These are phyloP conservation scores for Podaxis sp. DNA, from an alignment of 768 basidiomycete genomes.

Conservation along the genomic window DNA sequence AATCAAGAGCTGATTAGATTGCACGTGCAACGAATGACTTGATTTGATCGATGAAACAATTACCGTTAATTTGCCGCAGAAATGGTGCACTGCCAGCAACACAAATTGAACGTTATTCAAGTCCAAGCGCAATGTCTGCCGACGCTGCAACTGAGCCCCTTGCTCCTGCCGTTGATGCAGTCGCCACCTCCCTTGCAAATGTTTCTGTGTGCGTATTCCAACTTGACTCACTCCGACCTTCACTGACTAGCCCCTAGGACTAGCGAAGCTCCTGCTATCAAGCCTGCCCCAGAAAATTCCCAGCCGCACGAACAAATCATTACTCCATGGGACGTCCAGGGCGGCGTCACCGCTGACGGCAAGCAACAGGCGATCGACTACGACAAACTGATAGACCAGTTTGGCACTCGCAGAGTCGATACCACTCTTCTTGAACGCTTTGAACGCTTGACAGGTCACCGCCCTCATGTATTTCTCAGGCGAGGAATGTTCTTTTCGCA, in stretches of 20 bases:
- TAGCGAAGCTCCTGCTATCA: background rate
- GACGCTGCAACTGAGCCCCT: background rate
- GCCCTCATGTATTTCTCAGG: conserved; percentile 84
- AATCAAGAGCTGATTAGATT: conserved; percentile 3
- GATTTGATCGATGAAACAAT: conserved; percentile 6
- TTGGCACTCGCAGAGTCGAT: conserved; percentile 87
- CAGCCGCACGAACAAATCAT: conserved; percentile 65
- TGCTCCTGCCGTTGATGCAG: background rate
- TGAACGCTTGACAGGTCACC: conserved; percentile 84
- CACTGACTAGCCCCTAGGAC: background rate
- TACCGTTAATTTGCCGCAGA: background rate
- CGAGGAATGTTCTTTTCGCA: conserved; percentile 98
- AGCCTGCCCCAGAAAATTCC: conserved; percentile 15
- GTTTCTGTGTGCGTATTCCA: background rate
- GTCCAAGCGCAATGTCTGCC: conserved; percentile 3
- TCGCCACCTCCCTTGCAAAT: conserved; percentile 3
- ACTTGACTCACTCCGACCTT: background rate
- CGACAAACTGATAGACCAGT: conserved; percentile 91
- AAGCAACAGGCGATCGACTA: conserved; percentile 95
- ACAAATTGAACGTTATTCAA: background rate
- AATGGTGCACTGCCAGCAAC: conserved; percentile 2
- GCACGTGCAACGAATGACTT: background rate
- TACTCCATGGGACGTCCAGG: conserved; percentile 98
- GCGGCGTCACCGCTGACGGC: conserved; percentile 83
- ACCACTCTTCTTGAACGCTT: conserved; percentile 80